Base-by-base conservation (phyloP, 108 stramenopile species). In the Nannochloropsis gaditana region DNA sequence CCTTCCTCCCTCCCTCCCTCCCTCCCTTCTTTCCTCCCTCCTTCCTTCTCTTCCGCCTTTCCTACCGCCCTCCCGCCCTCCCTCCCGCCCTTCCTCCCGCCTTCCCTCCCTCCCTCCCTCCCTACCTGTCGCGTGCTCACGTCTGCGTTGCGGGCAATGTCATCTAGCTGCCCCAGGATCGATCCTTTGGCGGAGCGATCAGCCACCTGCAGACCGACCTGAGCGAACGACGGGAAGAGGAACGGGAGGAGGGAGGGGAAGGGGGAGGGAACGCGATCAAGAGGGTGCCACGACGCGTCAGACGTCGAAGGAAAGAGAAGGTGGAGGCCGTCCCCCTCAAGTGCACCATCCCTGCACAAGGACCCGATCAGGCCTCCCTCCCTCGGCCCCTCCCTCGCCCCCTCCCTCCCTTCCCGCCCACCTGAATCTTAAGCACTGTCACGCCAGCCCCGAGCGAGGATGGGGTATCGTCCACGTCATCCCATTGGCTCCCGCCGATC, bases 391-490 rank as follows among this genome's bases (percentile, higher is more conserved):
- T 11, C 15, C 47, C 47, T 50, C 15, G 11, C 1, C 15, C 47
- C 47, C 15, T 15, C 15, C 47, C 15, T 15, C 15, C 47, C 47
- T 84, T 87, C 9, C 82, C 43, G n/a, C 83, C 87, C 21, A 88
- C 84, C 87, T 88, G 87, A 21, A 88, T 45, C 87, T 88, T 88
- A 21, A 88, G 21, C 44, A 88, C 87, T 59, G 81, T 81, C 43
- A 88, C 87, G 9, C 87, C 87, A 45, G 50, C 82, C 45, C 87
- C 87, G 19, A 88, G 87, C 73, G 80, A 47, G 19, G 84, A 87
- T 11, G 80, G 80, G 10, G 80, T 42, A 5, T 84, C 79, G 45
- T 84, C 83, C 21, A 82, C 81, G 41, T 73, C 21, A 44, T 85
- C 59, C 21, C 84, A 84, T 45, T 82, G 84, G 47, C 84, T 84